Evolutionary conservation across 192 early-diverging fungal genomes (phyloP), one percentile per base, ranked within the genome.

Genomic region (Martensiomyces pterosporus): DNA sequence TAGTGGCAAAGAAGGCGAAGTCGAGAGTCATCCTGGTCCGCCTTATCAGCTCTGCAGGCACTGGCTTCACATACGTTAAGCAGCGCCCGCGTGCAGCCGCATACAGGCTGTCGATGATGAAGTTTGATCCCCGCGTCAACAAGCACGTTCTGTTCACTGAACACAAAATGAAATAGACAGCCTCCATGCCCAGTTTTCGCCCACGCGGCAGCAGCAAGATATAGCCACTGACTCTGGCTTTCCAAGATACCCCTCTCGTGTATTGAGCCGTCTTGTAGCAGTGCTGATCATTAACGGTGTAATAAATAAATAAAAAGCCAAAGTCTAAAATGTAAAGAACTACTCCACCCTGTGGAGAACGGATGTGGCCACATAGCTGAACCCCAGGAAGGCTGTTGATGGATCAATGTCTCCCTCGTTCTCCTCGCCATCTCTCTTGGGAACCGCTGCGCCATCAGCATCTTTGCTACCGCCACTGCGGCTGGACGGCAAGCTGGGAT

Each of bases 121-220:
- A 98, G 80, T 89, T 84, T 55, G 95, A 98, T 72, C 95, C 95
- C 27, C 75, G 82, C 50, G 89, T 87, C 34, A 90, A 89, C 62
- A 80, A 85, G 60, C 90, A 89, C 52, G 88, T 92, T 36, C 68
- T 95, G 51, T 95, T 95, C 72, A 82, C 61, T 24, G 92, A 95
- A 57, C 82, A 86, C 56, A 91, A 91, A 75, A 87, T 85, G 65
- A 88, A 87, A 50, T 69, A 68, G 37, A 15, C 37, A 27, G n/a
- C n/a, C n/a, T n/a, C n/a, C n/a, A n/a, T n/a, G n/a, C n/a, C n/a
- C n/a, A n/a, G n/a, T n/a, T n/a, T n/a, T n/a, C n/a, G n/a, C n/a
- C n/a, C n/a, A n/a, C n/a, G n/a, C n/a, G n/a, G n/a, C n/a, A n/a
- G n/a, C n/a, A n/a, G n/a, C n/a, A n/a, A n/a, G n/a, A n/a, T n/a